These are phyloP conservation scores for Trichoderma simmonsii DNA, from an alignment of 2,329 filamentous ascomycete genomes.

Conservation along the genomic window DNA sequence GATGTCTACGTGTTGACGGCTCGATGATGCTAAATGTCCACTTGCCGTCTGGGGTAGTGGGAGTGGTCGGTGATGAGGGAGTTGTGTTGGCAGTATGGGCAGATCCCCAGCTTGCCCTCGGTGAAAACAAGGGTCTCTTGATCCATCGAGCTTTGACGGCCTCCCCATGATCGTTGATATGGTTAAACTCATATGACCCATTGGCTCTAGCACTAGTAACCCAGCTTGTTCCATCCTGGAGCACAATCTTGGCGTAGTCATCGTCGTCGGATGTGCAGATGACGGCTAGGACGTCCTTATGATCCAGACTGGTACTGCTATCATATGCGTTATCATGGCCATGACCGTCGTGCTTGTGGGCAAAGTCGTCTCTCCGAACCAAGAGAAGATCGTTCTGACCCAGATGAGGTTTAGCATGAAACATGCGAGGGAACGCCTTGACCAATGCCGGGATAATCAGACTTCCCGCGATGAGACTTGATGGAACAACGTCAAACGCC, in stretches of 20 bases:
- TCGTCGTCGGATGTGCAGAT: slow-evolving; percentile 59
- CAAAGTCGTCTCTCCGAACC: slow-evolving; percentile 67
- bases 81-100: slow-evolving; percentile 21
- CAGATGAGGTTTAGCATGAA: slow-evolving; percentile 60
- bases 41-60: slow-evolving; percentile 44
- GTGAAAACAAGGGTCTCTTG: slow-evolving; percentile 37
- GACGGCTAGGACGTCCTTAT: slow-evolving; percentile 61
- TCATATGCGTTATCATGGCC: slow-evolving; percentile 34
- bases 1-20: slow-evolving; percentile 65
- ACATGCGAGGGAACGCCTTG: slow-evolving; percentile 61
- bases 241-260: slow-evolving; percentile 61
- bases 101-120: slow-evolving; percentile 21
- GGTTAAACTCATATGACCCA: slow-evolving; percentile 65
- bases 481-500: slow-evolving; percentile 70
- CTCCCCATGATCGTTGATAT: slow-evolving; percentile 55
- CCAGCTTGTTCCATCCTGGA: slow-evolving; percentile 63
- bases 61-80: slow-evolving; percentile 26
- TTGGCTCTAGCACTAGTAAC: slow-evolving; percentile 48
- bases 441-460: slow-evolving; percentile 57
- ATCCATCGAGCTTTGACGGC: slow-evolving; percentile 68
- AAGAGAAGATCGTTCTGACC: slow-evolving; percentile 68
- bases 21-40: slow-evolving; percentile 78
- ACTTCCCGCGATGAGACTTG: slow-evolving; percentile 54
- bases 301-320: slow-evolving; percentile 43
- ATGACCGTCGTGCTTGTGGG: slow-evolving; percentile 30